A percentile compares a stretch with the other conserved stretches of the same genome.
Conservation (phyloP, 2,329 filamentous ascomycete species). For the Talaromyces pinophilus region DNA sequence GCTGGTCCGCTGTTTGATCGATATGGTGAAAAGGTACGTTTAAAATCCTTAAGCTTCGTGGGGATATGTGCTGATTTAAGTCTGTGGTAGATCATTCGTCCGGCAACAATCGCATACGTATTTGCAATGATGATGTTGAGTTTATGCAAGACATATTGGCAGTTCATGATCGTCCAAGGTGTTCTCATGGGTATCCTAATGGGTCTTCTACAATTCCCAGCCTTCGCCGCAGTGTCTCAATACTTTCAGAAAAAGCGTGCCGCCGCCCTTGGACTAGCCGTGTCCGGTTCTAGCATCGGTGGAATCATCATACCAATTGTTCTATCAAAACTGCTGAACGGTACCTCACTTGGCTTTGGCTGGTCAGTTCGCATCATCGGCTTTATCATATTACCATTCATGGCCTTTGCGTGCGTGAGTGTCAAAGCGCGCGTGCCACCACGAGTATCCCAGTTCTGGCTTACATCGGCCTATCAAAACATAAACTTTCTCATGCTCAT, state of each 20-base stretch:
- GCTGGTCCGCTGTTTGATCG: conserved; percentile 51
- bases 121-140: conserved; percentile 33
- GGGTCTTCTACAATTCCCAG: conserved; percentile 48
- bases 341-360: conserved; percentile 45
- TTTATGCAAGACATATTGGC: conserved; percentile 52
- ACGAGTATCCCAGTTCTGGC: conserved; percentile 28
- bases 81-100: conserved; percentile 41
- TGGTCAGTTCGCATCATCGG: conserved; percentile 56
- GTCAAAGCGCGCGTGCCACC: conserved; percentile 29
- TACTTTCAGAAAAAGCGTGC: conserved; percentile 52
- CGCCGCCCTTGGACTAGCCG: conserved; percentile 48
- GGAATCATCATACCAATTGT: conserved; percentile 53
- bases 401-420: conserved; percentile 42
- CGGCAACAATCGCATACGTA: conserved; percentile 18
- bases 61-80: conserved; percentile 26
- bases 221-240: conserved; percentile 48
- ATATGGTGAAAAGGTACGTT: conserved; percentile 43
- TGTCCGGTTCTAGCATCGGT: conserved; percentile 53
- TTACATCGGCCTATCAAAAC: conserved; percentile 28
- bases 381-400: conserved; percentile 51
- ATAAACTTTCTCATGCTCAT: conserved; percentile 27
- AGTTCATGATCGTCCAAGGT: conserved; percentile 51
- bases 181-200: conserved; percentile 40
- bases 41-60: not conserved
- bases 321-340: conserved; percentile 52